These are phyloP conservation scores for Lepidium sativum DNA, from an alignment of 345 rosid species.

Conservation along the genomic window DNA sequence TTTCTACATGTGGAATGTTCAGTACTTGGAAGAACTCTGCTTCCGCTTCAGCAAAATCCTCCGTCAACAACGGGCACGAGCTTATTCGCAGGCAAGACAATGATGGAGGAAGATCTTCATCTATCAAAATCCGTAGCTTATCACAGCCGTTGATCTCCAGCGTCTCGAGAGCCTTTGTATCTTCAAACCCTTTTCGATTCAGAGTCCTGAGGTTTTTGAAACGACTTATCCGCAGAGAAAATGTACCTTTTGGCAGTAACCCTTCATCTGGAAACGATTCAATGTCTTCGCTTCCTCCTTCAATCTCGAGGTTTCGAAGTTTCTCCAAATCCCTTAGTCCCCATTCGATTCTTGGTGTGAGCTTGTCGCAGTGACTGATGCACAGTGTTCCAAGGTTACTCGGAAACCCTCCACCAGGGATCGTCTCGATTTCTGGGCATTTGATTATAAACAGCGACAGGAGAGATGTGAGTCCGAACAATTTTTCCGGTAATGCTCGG, in stretches of 20 bases:
- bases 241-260: conserved; percentile 23
- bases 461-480: conserved; percentile 28
- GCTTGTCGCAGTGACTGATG: conserved; percentile 25
- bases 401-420: conserved; percentile 33
- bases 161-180: conserved; percentile 14
- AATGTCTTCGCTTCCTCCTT: conserved; percentile 18
- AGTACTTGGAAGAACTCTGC: conserved; percentile 17
- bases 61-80: conserved; percentile 20
- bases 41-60: conserved; percentile 4
- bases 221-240: conserved; percentile 21
- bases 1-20: conserved; percentile 16
- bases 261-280: conserved; percentile 34
- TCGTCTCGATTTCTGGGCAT: conserved; percentile 23
- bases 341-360: conserved; percentile 25
- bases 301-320: conserved; percentile 29
- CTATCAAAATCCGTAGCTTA: conserved; percentile 22
- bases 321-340: conserved; percentile 24
- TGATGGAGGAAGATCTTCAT: conserved; percentile 31
- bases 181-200: conserved; percentile 19
- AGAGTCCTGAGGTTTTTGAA: conserved; percentile 14
- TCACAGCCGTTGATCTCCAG: conserved; percentile 29
- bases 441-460: conserved; percentile 17
- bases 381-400: conserved; percentile 19
- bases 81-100: conserved; percentile 21
- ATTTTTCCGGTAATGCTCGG: conserved; percentile 28